Evolutionary conservation across 345 rosid genomes (phyloP), one percentile per base, ranked within the genome.

Genomic region (Barbarea vulgaris): DNA sequence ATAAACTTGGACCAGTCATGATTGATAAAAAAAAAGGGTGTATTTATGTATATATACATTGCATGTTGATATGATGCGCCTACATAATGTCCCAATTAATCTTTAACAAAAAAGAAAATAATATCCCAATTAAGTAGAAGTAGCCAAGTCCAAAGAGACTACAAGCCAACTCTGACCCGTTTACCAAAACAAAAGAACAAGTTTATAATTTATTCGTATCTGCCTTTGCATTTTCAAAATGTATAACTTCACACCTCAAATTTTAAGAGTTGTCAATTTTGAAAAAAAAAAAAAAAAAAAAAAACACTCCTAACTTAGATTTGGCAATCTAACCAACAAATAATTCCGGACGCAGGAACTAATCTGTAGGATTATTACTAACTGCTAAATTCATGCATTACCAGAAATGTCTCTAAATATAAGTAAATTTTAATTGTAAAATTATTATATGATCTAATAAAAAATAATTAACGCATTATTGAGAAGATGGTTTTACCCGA

Each of bases 401-500:
- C 11, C 25, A 37, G 25, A 14, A 10, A 67, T 21, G 1, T 60
- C 52, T 3, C 8, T 22, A 18, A 37, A 53, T 1, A 21, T 14
- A 14, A 2, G 31, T 69, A 42, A 21, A 28, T 27, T 37, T 15
- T 4, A 24, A 36, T 34, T 11, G 37, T 36, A 15, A 33, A 12
- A 47, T 56, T 42, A n/a, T 28, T 6, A 56, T 56, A 27, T 61
- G 30, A 36, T 33, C 9, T 14, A 21, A 15, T 9, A 17, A 25
- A 25, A 52, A n/a, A 0, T 2, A n/a, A 25, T 10, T 14, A 42
- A 69, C 5, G 54, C 41, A 55, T 3, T 25, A 13, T n/a, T n/a
- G n/a, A n/a, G n/a, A n/a, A 41, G 39, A 44, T 22, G 66, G 1
- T 10, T n/a, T 33, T 85, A 92, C 98, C 98, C 97, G 85, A 89